Evolutionary conservation across 225 moss, liverwort and hornwort species (phyloP).

Genomic region (Anthoceros angustus): DNA sequence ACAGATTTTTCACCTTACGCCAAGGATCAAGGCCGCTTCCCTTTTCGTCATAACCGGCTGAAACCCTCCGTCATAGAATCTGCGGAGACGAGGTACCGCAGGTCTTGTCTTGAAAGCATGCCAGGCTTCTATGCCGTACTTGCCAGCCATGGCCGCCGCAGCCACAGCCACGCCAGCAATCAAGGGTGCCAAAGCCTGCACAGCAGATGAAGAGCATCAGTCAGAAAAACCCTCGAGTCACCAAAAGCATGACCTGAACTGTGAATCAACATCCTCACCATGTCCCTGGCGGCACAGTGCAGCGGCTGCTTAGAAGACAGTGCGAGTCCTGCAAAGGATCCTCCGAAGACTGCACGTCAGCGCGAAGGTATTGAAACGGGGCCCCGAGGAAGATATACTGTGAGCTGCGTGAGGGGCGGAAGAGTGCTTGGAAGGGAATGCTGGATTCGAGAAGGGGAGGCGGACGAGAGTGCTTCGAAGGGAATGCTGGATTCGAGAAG

Average conservation of each 20-base stretch:
- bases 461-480: too few relatives aligned
- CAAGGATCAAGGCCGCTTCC: constrained; percentile 89
- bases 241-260: background rate
- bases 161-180: constrained; percentile 58
- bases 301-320: too few relatives aligned
- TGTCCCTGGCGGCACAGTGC: background rate
- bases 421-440: too few relatives aligned
- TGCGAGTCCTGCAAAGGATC: too few relatives aligned
- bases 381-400: too few relatives aligned
- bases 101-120: constrained; percentile 71
- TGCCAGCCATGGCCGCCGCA: constrained; percentile 56
- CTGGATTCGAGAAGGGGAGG: too few relatives aligned
- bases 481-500: too few relatives aligned
- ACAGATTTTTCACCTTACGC: constrained; percentile 33
- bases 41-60: constrained; percentile 81
- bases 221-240: background rate
- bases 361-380: too few relatives aligned
- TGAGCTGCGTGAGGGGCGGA: too few relatives aligned
- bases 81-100: constrained; percentile 46
- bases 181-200: constrained; percentile 23
- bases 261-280: background rate
- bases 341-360: too few relatives aligned
- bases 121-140: constrained; percentile 57
- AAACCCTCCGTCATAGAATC: constrained; percentile 87
- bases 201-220: background rate